These are phyloP conservation scores for Leucocoprinus sp. DNA, from an alignment of 768 basidiomycete genomes.

Conservation along the genomic window DNA sequence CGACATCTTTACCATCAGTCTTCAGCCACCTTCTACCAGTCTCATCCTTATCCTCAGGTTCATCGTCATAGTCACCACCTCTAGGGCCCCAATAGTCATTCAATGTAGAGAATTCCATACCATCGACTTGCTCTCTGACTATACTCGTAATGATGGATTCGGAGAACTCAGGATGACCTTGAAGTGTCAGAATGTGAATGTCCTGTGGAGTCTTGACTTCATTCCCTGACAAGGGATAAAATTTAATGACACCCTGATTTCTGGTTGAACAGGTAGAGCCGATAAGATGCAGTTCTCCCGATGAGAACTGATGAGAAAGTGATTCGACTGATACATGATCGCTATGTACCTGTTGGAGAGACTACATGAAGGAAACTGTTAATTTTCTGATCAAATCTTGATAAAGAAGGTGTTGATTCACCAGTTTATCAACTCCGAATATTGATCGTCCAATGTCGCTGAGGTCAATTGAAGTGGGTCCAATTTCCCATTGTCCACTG, in stretches of 20 bases:
- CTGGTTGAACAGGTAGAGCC: constrained; percentile 46
- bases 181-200: constrained; percentile 42
- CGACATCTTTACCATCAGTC: constrained; percentile 35
- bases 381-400: background rate
- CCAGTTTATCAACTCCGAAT: constrained; percentile 43
- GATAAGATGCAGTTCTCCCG: constrained; percentile 42
- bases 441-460: constrained; percentile 61
- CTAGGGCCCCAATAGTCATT: constrained; percentile 11
- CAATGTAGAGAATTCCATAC: constrained; percentile 34
- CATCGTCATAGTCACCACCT: background rate
- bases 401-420: constrained; percentile 13
- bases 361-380: constrained; percentile 30
- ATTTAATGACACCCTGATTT: constrained; percentile 71
- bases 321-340: constrained; percentile 64
- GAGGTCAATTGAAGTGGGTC: constrained; percentile 57
- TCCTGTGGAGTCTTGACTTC: constrained; percentile 14
- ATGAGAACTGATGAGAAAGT: constrained; percentile 28
- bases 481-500: constrained; percentile 70
- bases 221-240: constrained; percentile 12
- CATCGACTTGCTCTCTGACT: constrained; percentile 36
- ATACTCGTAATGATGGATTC: constrained; percentile 47
- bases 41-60: constrained; percentile 23
- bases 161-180: constrained; percentile 90
- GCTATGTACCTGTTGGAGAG: constrained; percentile 79
- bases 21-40: constrained; percentile 23